Conservation (phyloP, 139 green algal genomes). For the Mesotaenium endlicherianum region DNA sequence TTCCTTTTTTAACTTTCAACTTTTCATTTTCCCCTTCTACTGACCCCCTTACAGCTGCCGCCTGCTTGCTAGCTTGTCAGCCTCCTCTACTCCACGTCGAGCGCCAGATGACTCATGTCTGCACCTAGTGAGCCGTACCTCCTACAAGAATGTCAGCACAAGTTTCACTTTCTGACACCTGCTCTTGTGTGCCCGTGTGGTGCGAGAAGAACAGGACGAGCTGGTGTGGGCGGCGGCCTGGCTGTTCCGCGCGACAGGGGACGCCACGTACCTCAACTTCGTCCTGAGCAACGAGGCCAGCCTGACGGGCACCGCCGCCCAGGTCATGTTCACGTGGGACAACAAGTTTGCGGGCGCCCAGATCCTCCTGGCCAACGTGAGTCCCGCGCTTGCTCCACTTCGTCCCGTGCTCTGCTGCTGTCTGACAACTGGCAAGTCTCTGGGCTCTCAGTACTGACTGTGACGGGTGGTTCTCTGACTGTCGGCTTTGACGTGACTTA, state of each 20-base stretch:
- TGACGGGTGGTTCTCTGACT: background rate
- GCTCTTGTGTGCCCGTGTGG: background rate
- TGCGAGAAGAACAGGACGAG: constrained; percentile 24
- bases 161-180: background rate
- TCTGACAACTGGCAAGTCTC: too few species aligned
- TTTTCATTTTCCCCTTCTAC: background rate
- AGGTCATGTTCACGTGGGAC: constrained; percentile 5
- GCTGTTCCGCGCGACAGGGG: constrained; percentile 21
- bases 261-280: constrained; percentile 9
- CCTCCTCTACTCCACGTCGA: background rate
- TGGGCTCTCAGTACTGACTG: background rate
- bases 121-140: background rate
- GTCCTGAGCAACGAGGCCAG: background rate
- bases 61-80: background rate
- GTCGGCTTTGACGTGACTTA: background rate
- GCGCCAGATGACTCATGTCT: background rate
- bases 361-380: constrained; percentile 17
- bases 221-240: constrained; percentile 44
- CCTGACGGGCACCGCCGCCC: background rate
- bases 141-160: background rate
- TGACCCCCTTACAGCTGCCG: background rate
- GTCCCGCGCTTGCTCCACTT: background rate
- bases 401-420: too few species aligned
- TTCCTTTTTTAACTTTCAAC: background rate
- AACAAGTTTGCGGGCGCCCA: constrained; percentile 10